These are phyloP conservation scores for Lactarius psammicola DNA, from an alignment of 768 basidiomycete species.

Conservation along the genomic window DNA sequence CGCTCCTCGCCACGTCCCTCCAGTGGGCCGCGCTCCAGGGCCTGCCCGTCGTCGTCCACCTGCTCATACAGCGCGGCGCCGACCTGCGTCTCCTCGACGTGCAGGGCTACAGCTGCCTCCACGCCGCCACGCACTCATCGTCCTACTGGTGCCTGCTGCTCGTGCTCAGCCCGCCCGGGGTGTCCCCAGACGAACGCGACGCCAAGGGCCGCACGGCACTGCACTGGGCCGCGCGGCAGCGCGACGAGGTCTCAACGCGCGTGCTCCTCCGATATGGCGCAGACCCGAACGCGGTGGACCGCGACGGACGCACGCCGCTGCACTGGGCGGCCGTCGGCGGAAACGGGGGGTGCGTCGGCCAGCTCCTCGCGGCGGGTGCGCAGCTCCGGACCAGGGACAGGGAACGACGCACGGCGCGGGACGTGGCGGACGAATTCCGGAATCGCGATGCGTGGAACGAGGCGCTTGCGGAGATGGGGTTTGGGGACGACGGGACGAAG, in stretches of 20 bases:
- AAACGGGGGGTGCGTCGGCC: conserved; percentile 76
- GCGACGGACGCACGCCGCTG: conserved; percentile 76
- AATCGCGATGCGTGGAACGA: conserved; percentile 75
- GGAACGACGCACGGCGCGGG: conserved; percentile 79
- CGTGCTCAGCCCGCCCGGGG: conserved; percentile 77
- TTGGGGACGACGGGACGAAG: conserved; percentile 68
- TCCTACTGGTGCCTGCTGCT: conserved; percentile 91
- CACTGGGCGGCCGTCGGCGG: conserved; percentile 97
- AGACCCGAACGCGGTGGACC: conserved; percentile 69
- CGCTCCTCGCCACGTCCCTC: conserved; percentile 88
- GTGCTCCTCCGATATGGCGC: conserved; percentile 85
- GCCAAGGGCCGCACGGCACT: conserved; percentile 87
- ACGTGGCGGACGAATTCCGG: conserved; percentile 90
- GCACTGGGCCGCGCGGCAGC: conserved; percentile 99
- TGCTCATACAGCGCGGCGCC: conserved; percentile 83
- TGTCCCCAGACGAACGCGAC: conserved; percentile 86
- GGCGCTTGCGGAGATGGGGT: conserved; percentile 80
- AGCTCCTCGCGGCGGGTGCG: conserved; percentile 80
- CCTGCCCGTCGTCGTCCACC: conserved; percentile 90
- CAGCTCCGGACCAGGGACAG: conserved; percentile 76
- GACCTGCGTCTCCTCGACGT: conserved; percentile 88
- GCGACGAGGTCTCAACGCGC: conserved; percentile 91
- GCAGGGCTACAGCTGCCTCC: conserved; percentile 92
- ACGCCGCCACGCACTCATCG: conserved; percentile 89
- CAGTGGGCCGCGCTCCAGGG: conserved; percentile 98